Percentiles rank a stretch among this genome's conserved stretches.
Conservation (phyloP, 148 eudicot genomes). For the Gaultheria prostrata region DNA sequence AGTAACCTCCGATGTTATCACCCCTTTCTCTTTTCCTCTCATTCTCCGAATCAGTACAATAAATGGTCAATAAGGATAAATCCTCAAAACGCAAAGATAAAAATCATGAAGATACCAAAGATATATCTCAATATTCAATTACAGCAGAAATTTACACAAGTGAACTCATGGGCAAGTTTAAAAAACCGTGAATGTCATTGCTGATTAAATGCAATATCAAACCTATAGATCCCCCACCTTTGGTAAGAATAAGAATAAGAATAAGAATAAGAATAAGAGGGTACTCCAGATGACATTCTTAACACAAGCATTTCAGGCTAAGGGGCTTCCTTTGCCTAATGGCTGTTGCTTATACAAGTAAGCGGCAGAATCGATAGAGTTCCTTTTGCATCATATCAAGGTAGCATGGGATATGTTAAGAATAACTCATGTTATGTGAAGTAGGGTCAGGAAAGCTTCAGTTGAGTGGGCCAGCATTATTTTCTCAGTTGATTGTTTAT, state of each 20-base stretch:
- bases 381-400: not conserved
- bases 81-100: not conserved
- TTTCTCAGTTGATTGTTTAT: not conserved
- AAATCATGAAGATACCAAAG: not conserved
- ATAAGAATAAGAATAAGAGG: not conserved
- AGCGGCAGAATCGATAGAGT: not conserved
- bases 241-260: not conserved
- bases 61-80: not conserved
- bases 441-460: not conserved
- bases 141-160: not conserved
- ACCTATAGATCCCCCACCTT: not conserved
- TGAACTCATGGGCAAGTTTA: not conserved
- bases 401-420: not conserved
- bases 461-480: not conserved
- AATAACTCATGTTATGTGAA: not conserved
- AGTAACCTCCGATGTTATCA: too few species aligned
- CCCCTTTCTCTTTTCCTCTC: not conserved
- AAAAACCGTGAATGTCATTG: not conserved
- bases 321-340: not conserved
- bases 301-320: not conserved
- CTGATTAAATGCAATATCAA: not conserved
- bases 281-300: not conserved
- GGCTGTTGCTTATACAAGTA: not conserved
- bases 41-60: not conserved
- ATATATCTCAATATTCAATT: not conserved